Evolutionary conservation across 2,329 filamentous ascomycete species (phyloP), one percentile per base, ranked within the genome.

Genomic region (Aspergillus awamori): DNA sequence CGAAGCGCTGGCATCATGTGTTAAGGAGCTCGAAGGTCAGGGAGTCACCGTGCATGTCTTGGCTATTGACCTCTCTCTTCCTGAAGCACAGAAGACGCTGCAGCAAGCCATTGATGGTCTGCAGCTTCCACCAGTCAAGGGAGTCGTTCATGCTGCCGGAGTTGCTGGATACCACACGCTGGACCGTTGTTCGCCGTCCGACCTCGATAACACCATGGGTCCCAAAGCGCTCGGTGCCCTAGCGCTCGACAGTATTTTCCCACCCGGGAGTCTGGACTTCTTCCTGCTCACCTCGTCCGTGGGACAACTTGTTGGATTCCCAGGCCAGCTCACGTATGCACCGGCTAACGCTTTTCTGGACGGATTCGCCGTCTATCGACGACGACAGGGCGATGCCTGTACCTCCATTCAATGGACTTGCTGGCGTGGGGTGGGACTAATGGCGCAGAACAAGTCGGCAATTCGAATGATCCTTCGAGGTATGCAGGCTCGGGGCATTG

Each of bases 401-500:
- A 38, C 58, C n/a, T 28, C 61, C 3, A 53, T 63, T 11, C 61
- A 60, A 38, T 63, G 61, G 61, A 63, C 58, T 1, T 24, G 53
- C 13, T 63, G 61, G 61, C 53, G 58, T 1, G 61, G 54, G 2
- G 48, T 63, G 45, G 61, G 61, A 2, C 72, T 82, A 70, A 76
- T 72, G 0, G 69, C 70, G 7, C 13, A 39, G 36, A 39, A 7
- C 36, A 39, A 39, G n/a, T 39, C 36, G 15, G 66, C 68, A 49
- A 72, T 74, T 0, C 76, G 77, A 11, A 78, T 79, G 62, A 66
- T 82, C 20, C 69, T 69, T n/a, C 71, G 74, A 0, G 80, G 82
- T 63, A 66, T 82, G 5, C 67, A 74, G 17, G 71, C 65, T 58
- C 79, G 77, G 61, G 80, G 79, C 4, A 77, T 82, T 53, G 80